Conservation (phyloP, 768 basidiomycete species). For the Boletus barrowsii region DNA sequence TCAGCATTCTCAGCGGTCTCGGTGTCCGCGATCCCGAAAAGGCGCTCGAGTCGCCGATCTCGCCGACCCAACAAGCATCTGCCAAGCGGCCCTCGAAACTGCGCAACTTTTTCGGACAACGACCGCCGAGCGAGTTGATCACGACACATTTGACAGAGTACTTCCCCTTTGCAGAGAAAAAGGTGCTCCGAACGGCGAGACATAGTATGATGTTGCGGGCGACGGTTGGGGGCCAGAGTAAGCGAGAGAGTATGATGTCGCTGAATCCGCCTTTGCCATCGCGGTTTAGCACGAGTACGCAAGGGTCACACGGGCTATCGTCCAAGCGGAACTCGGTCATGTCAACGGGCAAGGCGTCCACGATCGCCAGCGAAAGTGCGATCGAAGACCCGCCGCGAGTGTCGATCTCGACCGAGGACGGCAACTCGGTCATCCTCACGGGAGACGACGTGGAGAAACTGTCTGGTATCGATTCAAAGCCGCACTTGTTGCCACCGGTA, state of each 20-base stretch:
- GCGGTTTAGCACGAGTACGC: constrained; percentile 35
- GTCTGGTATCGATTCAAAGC: constrained; percentile 33
- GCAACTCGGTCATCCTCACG: constrained; percentile 59
- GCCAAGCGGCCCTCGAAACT: constrained; percentile 61
- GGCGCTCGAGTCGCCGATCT: constrained; percentile 55
- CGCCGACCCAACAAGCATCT: constrained; percentile 37
- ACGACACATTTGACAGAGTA: constrained; percentile 91
- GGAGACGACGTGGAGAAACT: constrained; percentile 42
- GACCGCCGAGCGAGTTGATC: constrained; percentile 96
- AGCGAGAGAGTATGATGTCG: constrained; percentile 45
- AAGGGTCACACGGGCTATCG: constrained; percentile 40
- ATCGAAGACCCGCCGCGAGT: constrained; percentile 62
- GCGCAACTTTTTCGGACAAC: constrained; percentile 96
- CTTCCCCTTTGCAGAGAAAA: constrained; percentile 93
- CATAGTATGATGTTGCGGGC: constrained; percentile 77
- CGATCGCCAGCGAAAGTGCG: constrained; percentile 17
- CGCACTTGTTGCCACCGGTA: constrained; percentile 73
- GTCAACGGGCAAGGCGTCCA: constrained; percentile 34
- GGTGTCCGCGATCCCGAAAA: constrained; percentile 81
- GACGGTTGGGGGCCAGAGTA: constrained; percentile 37
- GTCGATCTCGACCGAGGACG: constrained; percentile 74
- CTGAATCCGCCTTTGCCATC: constrained; percentile 42
- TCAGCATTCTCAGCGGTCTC: constrained; percentile 91
- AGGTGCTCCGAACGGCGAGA: constrained; percentile 82
- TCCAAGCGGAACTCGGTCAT: constrained; percentile 44